Percentiles rank a stretch among this genome's conserved stretches.
These are phyloP conservation scores for Moesziomyces parantarcticus DNA, from an alignment of 1,284 basidiomycete genomes.

Conservation along the genomic window DNA sequence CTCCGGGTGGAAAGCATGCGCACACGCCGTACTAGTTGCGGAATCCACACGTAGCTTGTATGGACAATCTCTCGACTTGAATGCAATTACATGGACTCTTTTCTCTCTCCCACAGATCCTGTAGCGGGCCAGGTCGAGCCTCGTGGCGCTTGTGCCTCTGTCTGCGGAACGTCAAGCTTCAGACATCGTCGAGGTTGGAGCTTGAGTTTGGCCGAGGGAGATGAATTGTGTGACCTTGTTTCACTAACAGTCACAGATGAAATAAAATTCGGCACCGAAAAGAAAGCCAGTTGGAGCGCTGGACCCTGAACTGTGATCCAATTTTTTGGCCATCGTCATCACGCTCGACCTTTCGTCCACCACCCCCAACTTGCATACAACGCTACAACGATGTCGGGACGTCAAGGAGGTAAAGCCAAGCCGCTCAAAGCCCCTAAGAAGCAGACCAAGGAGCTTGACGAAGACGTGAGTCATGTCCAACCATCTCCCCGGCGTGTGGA, in stretches of 20 bases:
- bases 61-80: background rate
- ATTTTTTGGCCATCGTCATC: slow-evolving; percentile 18
- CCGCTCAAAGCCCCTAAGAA: slow-evolving; percentile 64
- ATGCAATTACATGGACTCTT: background rate
- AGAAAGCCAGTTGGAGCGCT: background rate
- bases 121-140: no score
- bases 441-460: slow-evolving; percentile 58
- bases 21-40: slow-evolving; percentile 17
- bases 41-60: background rate
- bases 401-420: slow-evolving; percentile 64
- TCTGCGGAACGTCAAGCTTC: background rate
- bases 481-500: background rate
- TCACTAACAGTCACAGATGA: no score
- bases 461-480: slow-evolving; percentile 52
- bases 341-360: background rate
- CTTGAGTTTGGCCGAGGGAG: background rate
- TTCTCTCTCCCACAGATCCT: background rate
- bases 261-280: background rate
- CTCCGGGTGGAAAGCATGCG: slow-evolving; percentile 22
- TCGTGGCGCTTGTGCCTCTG: no score
- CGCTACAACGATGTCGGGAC: slow-evolving; percentile 50
- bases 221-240: no score
- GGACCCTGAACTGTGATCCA: background rate
- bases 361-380: slow-evolving; percentile 3
- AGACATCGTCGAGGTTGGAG: background rate